These are phyloP conservation scores for Sugiyamaella xylanicola DNA, from an alignment of 1,139 yeast genomes.

Conservation along the genomic window DNA sequence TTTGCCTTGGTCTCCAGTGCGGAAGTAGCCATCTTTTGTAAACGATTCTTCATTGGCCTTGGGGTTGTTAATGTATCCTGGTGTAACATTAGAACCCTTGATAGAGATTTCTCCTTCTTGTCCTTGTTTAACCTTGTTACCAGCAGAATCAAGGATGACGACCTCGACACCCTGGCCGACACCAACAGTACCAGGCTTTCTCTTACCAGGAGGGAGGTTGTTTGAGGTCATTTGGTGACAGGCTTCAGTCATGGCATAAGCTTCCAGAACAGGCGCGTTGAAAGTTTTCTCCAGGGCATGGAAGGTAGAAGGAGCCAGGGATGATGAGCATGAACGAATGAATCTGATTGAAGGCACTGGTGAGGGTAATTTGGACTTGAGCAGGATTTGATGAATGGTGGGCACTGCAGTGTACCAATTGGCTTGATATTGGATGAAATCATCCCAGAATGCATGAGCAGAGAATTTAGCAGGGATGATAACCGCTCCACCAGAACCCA, in stretches of 20 bases:
- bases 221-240: conserved; percentile 73
- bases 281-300: conserved; percentile 55
- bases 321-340: conserved; percentile 67
- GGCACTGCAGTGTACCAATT: conserved; percentile 78
- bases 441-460: conserved; percentile 60
- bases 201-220: conserved; percentile 60
- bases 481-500: conserved; percentile 61
- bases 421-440: conserved; percentile 52
- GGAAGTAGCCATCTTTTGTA: conserved; percentile 58
- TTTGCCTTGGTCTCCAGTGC: conserved; percentile 73
- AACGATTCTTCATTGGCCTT: conserved; percentile 68
- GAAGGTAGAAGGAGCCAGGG: conserved; percentile 65
- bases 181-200: conserved; percentile 72
- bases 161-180: conserved; percentile 68
- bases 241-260: conserved; percentile 80
- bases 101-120: conserved; percentile 66
- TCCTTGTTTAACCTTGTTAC: conserved; percentile 51
- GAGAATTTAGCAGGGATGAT: conserved; percentile 61
- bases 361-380: conserved; percentile 53
- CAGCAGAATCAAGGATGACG: conserved; percentile 54
- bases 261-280: conserved; percentile 67
- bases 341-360: conserved; percentile 57
- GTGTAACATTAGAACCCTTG: conserved; percentile 64
- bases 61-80: conserved; percentile 68
- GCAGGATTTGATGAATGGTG: conserved; percentile 65